Evolutionary conservation across 2,329 filamentous ascomycete species (phyloP).

Genomic region (Colletotrichum zoysiae): DNA sequence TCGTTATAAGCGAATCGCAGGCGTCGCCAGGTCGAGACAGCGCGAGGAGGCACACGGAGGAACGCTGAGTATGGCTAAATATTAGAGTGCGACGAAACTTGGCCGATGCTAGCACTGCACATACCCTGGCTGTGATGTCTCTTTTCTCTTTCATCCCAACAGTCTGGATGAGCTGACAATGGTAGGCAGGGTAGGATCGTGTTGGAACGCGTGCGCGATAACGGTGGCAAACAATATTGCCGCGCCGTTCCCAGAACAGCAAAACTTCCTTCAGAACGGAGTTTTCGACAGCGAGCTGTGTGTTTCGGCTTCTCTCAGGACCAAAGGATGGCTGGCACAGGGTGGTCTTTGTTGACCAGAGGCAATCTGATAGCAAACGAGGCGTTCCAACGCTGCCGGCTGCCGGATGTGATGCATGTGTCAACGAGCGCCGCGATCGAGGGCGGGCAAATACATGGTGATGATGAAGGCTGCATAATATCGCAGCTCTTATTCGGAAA

Average conservation of each 20-base stretch:
- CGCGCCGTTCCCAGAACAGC: not conserved
- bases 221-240: not conserved
- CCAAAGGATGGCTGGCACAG: not conserved
- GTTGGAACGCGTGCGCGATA: not conserved
- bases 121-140: not conserved
- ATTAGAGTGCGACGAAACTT: not conserved
- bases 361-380: conserved; percentile 6
- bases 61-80: not conserved
- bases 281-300: not conserved
- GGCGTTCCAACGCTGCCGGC: conserved; percentile 2
- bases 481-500: not conserved
- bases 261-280: not conserved
- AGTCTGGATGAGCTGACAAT: conserved; percentile 17
- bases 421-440: conserved; percentile 4
- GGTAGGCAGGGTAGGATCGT: conserved; percentile 4
- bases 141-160: conserved; percentile 21
- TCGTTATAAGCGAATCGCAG: not conserved
- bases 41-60: not conserved
- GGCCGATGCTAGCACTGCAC: not conserved
- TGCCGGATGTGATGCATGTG: not conserved
- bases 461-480: not conserved
- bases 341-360: not conserved
- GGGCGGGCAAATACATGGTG: not conserved
- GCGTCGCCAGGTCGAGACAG: not conserved
- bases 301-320: not conserved